These are phyloP conservation scores for Diaporthe vexans DNA, from an alignment of 2,329 filamentous ascomycete genomes.

Conservation along the genomic window DNA sequence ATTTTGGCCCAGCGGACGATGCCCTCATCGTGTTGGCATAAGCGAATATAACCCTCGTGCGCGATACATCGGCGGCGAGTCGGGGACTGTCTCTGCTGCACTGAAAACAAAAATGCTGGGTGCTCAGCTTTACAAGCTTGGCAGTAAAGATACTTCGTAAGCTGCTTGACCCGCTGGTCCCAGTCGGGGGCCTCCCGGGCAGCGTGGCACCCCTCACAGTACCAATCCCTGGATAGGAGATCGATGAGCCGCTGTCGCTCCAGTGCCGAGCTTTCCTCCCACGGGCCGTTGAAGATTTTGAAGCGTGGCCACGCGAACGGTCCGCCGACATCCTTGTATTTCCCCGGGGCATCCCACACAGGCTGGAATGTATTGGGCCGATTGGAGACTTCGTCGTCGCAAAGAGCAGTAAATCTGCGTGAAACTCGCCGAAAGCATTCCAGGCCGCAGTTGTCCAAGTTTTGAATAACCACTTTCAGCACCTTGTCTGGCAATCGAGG, in stretches of 20 bases:
- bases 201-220: background rate
- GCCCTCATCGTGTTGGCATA: constrained; percentile 13
- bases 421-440: constrained; percentile 30
- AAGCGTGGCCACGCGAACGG: constrained; percentile 12
- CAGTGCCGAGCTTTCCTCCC: background rate
- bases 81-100: background rate
- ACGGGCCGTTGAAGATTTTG: background rate
- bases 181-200: background rate
- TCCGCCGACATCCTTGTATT: background rate
- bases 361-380: background rate
- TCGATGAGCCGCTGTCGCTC: background rate
- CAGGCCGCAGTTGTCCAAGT: constrained; percentile 19
- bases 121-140: background rate
- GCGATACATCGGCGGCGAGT: constrained; percentile 1
- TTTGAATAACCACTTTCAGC: constrained; percentile 9
- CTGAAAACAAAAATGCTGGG: constrained; percentile 26
- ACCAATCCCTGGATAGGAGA: constrained; percentile 3
- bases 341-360: fast-evolving
- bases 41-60: constrained; percentile 18
- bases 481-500: constrained; percentile 18
- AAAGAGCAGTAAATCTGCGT: constrained; percentile 3
- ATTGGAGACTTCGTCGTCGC: background rate
- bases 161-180: background rate
- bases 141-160: background rate
- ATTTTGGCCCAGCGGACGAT: background rate